Conservation (phyloP, 1,284 basidiomycete species). For the Leccinum subrobustum region DNA sequence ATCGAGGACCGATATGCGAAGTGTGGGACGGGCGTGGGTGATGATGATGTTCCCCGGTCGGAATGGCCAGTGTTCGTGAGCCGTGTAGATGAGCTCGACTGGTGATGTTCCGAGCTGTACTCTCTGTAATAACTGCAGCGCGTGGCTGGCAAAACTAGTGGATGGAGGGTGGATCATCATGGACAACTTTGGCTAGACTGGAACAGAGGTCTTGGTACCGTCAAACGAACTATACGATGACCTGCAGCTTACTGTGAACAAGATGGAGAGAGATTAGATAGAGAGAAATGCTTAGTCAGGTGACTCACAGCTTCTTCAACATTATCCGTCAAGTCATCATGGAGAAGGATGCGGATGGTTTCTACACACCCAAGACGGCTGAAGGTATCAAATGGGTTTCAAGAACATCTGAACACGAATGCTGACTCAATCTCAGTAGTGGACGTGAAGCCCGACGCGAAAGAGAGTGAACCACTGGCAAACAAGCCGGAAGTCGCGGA, state of each 20-base stretch:
- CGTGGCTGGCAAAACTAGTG: slow-evolving; percentile 26
- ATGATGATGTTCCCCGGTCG: slow-evolving; percentile 22
- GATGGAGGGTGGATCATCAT: slow-evolving; percentile 16
- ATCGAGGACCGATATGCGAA: slow-evolving; percentile 74
- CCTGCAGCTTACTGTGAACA: slow-evolving; percentile 1
- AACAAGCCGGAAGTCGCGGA: slow-evolving; percentile 24
- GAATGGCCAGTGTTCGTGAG: slow-evolving; percentile 59
- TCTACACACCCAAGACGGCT: slow-evolving; percentile 50
- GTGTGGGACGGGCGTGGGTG: slow-evolving; percentile 18
- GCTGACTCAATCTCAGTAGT: slow-evolving; percentile 18
- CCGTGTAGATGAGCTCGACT: slow-evolving; percentile 53
- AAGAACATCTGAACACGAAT: neutral
- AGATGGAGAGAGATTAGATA: slow-evolving; percentile 23
- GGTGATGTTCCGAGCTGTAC: slow-evolving; percentile 47
- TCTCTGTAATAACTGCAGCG: slow-evolving; percentile 39
- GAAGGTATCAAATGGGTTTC: slow-evolving; percentile 22
- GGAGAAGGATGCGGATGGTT: slow-evolving; percentile 75
- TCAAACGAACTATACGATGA: neutral
- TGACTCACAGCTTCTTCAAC: slow-evolving; percentile 1
- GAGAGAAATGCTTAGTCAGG: slow-evolving; percentile 27
- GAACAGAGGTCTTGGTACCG: neutral
- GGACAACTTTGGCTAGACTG: neutral
- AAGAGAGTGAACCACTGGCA: slow-evolving; percentile 20
- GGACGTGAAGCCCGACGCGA: slow-evolving; percentile 24
- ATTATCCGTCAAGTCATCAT: slow-evolving; percentile 29